Conservation (phyloP, 495 filamentous ascomycete genomes). For the Aspergillus nidulans region DNA sequence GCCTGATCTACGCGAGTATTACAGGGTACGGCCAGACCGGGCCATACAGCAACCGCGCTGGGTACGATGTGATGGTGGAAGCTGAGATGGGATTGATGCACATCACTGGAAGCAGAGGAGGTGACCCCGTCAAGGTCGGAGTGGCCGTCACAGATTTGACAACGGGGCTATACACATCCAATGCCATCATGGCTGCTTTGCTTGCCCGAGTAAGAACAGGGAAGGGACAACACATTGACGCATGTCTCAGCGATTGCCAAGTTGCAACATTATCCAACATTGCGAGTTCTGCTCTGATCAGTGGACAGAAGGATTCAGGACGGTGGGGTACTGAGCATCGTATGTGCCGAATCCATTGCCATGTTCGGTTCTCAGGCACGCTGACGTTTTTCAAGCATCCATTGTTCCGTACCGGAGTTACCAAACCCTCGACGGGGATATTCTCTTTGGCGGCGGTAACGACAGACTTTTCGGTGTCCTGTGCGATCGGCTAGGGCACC, state of each 20-base stretch:
- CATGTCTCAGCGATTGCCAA: slow-evolving; percentile 86
- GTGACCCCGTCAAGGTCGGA: slow-evolving; percentile 93
- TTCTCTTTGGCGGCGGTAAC: slow-evolving; percentile 91
- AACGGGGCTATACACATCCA: slow-evolving; percentile 94
- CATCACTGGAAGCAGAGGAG: slow-evolving; percentile 83
- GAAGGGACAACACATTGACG: slow-evolving; percentile 88
- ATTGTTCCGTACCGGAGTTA: slow-evolving; percentile 95
- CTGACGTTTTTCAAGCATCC: slow-evolving; percentile 56
- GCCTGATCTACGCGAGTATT: slow-evolving; percentile 63
- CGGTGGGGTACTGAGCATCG: slow-evolving; percentile 96
- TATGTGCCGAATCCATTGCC: slow-evolving; percentile 38
- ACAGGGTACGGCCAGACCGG: slow-evolving; percentile 87
- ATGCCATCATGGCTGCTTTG: slow-evolving; percentile 92
- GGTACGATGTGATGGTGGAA: slow-evolving; percentile 99
- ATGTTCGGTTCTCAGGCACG: neutral
- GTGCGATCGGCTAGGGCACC: slow-evolving; percentile 69
- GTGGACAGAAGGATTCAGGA: slow-evolving; percentile 79
- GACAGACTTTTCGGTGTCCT: slow-evolving; percentile 85
- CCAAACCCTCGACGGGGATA: slow-evolving; percentile 86
- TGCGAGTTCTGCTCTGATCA: slow-evolving; percentile 86
- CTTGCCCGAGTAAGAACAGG: slow-evolving; percentile 64
- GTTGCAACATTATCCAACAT: slow-evolving; percentile 90
- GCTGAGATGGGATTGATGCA: slow-evolving; percentile 98
- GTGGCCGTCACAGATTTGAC: slow-evolving; percentile 96
- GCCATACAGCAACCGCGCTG: slow-evolving; percentile 81